Percentiles rank a stretch among this genome's conserved stretches.
Conservation (phyloP, 306 rosid genomes). For the Hippophae gyantsensis region DNA sequence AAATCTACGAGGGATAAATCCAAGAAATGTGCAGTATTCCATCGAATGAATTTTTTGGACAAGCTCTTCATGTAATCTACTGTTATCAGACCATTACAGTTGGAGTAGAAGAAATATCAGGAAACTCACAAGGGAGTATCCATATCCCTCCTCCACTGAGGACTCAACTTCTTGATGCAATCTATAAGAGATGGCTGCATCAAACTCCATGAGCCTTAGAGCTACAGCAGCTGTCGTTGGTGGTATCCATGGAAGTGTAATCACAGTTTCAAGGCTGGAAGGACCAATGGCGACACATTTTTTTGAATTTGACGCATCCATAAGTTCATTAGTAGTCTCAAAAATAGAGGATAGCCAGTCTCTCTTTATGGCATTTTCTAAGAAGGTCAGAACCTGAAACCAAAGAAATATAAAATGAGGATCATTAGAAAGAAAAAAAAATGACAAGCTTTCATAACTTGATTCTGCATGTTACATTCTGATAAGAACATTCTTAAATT, state of each 20-base stretch:
- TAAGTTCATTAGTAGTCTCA: conserved; percentile 51
- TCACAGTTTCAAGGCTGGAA: conserved; percentile 22
- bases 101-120: background rate
- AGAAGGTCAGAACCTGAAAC: conserved; percentile 45
- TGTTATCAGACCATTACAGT: background rate
- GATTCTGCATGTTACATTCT: background rate
- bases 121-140: conserved; percentile 33
- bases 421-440: background rate
- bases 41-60: no score
- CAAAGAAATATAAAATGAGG: background rate
- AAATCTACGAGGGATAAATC: no score
- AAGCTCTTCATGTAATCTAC: no score
- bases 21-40: no score
- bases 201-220: conserved; percentile 66
- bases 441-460: background rate
- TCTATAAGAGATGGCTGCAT: conserved; percentile 38
- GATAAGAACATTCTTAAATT: background rate
- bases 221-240: conserved; percentile 61
- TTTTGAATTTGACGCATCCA: conserved; percentile 26
- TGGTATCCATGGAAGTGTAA: conserved; percentile 66
- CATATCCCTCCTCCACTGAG: conserved; percentile 34
- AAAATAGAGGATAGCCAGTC: conserved; percentile 45
- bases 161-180: conserved; percentile 43
- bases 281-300: conserved; percentile 20
- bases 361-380: conserved; percentile 54